Evolutionary conservation across 1,139 yeast species (phyloP).

Genomic region (Groenewaldozyma auringiensis): DNA sequence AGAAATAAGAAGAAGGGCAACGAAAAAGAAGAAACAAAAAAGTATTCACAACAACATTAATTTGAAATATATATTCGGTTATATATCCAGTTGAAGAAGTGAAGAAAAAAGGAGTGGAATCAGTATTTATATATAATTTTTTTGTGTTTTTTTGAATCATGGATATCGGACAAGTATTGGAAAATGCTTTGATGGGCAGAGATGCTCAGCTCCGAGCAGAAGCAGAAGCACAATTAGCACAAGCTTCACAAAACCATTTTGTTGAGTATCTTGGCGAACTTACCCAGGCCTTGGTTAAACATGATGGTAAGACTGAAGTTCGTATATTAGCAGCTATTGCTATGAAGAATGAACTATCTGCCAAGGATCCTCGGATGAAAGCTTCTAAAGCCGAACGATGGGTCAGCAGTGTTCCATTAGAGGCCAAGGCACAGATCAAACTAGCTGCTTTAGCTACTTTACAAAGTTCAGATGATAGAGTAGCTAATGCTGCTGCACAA

Average conservation of each 20-base stretch:
- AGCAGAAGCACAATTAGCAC: slow-evolving; percentile 73
- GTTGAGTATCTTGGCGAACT: slow-evolving; percentile 63
- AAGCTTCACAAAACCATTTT: slow-evolving; percentile 70
- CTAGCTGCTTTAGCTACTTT: slow-evolving; percentile 51
- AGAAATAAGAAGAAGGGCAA: no score
- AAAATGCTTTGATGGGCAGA: slow-evolving; percentile 47
- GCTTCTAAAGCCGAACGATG: slow-evolving; percentile 40
- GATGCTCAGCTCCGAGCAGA: slow-evolving; percentile 64
- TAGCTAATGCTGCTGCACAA: slow-evolving; percentile 87
- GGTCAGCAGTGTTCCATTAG: slow-evolving; percentile 49
- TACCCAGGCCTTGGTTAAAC: slow-evolving; percentile 65
- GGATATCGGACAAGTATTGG: slow-evolving; percentile 70
- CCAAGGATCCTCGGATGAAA: slow-evolving; percentile 43
- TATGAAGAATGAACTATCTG: slow-evolving; percentile 76
- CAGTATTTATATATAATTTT: no score
- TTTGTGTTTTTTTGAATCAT: no score
- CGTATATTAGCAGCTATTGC: slow-evolving; percentile 89
- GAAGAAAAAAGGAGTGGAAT: no score
- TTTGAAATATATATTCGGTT: no score
- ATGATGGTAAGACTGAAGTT: slow-evolving; percentile 63
- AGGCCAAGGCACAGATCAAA: slow-evolving; percentile 58
- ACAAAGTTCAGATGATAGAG: slow-evolving; percentile 60
- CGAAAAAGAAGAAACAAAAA: no score
- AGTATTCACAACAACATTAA: no score
- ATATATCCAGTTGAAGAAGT: no score